Evolutionary conservation across 1,284 basidiomycete genomes (phyloP).

Genomic region (Singerocomus inundabilis): DNA sequence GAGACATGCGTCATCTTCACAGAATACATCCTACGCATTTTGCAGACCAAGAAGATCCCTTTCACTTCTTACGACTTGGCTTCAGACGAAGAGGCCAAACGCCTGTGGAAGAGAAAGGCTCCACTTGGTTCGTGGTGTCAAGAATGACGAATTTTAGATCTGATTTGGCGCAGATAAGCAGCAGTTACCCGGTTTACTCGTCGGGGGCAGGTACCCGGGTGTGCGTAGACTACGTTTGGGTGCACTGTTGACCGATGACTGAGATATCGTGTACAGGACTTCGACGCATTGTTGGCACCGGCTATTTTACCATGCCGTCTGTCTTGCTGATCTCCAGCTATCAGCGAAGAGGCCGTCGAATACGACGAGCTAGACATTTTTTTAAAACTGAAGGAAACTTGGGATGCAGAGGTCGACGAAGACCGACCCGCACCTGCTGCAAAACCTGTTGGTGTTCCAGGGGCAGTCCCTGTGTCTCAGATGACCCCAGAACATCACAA

Average conservation of each 20-base stretch:
- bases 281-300: slow-evolving; percentile 52
- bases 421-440: slow-evolving; percentile 46
- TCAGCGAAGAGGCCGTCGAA: slow-evolving; percentile 79
- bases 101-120: slow-evolving; percentile 74
- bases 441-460: slow-evolving; percentile 73
- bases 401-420: slow-evolving; percentile 58
- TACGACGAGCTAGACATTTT: slow-evolving; percentile 66
- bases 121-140: slow-evolving; percentile 50
- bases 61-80: slow-evolving; percentile 80
- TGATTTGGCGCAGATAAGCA: slow-evolving; percentile 57
- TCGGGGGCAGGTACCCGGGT: slow-evolving; percentile 64
- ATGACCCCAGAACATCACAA: slow-evolving; percentile 76
- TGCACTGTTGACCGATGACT: background rate
- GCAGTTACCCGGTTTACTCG: slow-evolving; percentile 74
- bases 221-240: slow-evolving; percentile 35
- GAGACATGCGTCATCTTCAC: slow-evolving; percentile 2
- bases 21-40: slow-evolving; percentile 73
- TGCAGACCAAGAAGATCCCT: slow-evolving; percentile 79
- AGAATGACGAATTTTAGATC: background rate
- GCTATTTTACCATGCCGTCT: slow-evolving; percentile 7
- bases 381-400: slow-evolving; percentile 68
- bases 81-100: slow-evolving; percentile 76
- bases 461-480: slow-evolving; percentile 66
- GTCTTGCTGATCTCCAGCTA: slow-evolving; percentile 9
- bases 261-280: slow-evolving; percentile 40